Base-by-base conservation (phyloP, 2,329 filamentous ascomycete species). In the Fusarium verrucosum region DNA sequence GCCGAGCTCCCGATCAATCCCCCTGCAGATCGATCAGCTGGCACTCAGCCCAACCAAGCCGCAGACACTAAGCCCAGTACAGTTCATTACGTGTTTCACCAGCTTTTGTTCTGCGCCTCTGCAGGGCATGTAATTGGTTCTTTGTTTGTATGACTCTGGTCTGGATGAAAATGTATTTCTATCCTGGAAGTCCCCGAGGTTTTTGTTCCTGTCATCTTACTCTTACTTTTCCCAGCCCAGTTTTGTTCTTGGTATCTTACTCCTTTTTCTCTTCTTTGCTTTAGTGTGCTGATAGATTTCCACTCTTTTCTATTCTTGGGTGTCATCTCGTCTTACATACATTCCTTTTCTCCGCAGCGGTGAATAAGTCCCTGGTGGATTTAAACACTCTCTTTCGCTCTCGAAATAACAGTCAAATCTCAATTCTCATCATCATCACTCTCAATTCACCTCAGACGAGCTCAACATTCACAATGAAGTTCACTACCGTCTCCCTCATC, bases 381-480 rank as follows among this genome's bases (percentile, higher is more conserved):
- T 26, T 32, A 59, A 33, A 52, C 17, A 30, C 17, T 17, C 33
- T 17, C 30, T 14, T 11, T 36, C 10, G 30, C 22, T 14, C 5
- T 13, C 8, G 26, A 8, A 46, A 14, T 11, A 30, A 32, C 6
- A 9, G 14, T 28, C 35, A 50, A 22, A n/a, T n/a, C n/a, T n/a
- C 14, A 4, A 14, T 2, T 16, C 16, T 17, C 41, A 46, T 33
- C 32, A 33, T 25, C 36, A 14, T 10, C 10, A 9, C 19, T 19
- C 17, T 5, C 13, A 35, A 16, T 5, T 35, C 11, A 20, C 22
- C 23, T 11, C 26, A 28, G 28, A 40, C 25, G 26, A 30, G 14
- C 28, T 30, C 28, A 30, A 16, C 28, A 57, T 6, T 13, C 43
- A 53, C 57, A 2, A 76, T 76, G 75, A 74, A 72, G 56, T 62